Evolutionary conservation across 176 grass and related monocot genomes (phyloP).

Genomic region (Musa beccarii): DNA sequence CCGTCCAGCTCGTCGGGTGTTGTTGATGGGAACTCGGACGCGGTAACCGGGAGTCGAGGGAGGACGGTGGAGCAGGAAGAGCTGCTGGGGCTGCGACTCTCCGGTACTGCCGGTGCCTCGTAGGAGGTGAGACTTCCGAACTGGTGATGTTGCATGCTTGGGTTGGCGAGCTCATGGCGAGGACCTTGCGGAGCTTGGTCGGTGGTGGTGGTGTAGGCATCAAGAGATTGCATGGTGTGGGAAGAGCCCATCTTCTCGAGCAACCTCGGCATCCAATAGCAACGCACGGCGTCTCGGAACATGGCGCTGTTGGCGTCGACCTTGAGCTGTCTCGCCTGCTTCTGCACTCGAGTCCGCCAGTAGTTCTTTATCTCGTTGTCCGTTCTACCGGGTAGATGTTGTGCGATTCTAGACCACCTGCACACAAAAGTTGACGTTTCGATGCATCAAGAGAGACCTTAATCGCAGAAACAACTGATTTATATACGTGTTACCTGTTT

Average conservation of each 20-base stretch:
- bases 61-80: not conserved
- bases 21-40: not conserved
- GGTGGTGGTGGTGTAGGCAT: not conserved
- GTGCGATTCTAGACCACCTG: not conserved
- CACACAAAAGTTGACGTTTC: not conserved
- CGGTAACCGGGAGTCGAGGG: not conserved
- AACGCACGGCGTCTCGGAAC: not conserved
- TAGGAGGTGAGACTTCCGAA: not conserved
- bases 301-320: conserved; percentile 1
- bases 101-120: not conserved
- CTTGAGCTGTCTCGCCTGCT: conserved; percentile 2
- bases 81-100: not conserved
- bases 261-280: conserved; percentile 8
- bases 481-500: not conserved
- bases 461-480: not conserved
- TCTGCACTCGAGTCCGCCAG: conserved; percentile 5
- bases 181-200: not conserved
- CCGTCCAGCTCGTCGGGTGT: not conserved
- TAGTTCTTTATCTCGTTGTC: conserved; percentile 4
- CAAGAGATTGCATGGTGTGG: not conserved
- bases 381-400: not conserved
- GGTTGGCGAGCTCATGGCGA: not conserved
- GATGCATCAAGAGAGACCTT: not conserved
- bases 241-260: not conserved
- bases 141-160: not conserved